Evolutionary conservation across 202 grass and related monocot species (phyloP).

Genomic region (Digitaria exilis): DNA sequence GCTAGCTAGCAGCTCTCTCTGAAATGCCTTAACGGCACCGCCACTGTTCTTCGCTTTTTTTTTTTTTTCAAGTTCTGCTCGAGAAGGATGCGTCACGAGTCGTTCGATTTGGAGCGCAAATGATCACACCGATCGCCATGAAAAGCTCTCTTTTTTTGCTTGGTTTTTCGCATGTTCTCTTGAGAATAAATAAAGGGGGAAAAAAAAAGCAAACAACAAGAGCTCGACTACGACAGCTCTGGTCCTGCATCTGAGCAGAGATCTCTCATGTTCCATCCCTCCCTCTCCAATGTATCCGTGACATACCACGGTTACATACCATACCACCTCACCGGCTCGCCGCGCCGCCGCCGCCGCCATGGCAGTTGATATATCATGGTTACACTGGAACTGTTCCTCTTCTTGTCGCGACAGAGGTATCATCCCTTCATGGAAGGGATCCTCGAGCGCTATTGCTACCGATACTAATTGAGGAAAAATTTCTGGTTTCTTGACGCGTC

Average conservation of each 20-base stretch:
- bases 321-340: neutral
- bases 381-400: conserved; percentile 49
- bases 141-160: neutral
- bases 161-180: neutral
- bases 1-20: too few relatives aligned
- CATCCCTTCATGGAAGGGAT: neutral
- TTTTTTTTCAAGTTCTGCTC: neutral
- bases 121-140: neutral
- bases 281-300: conserved; percentile 63
- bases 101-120: neutral
- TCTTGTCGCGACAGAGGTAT: neutral
- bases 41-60: neutral
- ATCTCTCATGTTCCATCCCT: neutral
- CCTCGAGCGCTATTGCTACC: neutral
- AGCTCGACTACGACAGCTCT: too few relatives aligned
- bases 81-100: neutral
- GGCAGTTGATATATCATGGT: conserved; percentile 50
- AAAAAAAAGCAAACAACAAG: neutral
- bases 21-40: neutral
- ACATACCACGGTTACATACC: conserved; percentile 43
- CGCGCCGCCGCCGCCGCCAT: neutral
- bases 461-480: neutral
- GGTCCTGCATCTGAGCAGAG: neutral
- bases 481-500: neutral
- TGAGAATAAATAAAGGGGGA: too few relatives aligned